Base-by-base conservation (phyloP, 1,139 yeast genomes). In the Meyerozyma guilliermondii region DNA sequence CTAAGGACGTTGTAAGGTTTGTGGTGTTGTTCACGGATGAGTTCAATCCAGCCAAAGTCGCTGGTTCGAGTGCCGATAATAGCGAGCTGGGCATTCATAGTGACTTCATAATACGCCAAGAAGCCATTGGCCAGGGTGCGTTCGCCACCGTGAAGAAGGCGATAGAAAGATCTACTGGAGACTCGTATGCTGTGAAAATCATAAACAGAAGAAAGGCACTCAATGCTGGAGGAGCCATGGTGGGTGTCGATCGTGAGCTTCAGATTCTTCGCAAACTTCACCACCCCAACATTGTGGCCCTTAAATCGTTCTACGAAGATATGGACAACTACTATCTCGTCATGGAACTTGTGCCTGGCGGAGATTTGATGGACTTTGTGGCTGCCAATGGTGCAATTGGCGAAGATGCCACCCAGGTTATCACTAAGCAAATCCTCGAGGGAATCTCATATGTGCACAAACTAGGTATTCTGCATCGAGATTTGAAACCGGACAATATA, bases 341-440 rank as follows among this genome's bases (percentile, higher is more conserved):
- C 4, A 91, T 92, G 97, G 98, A 92, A 58, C 84, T 83, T 53
- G 94, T 92, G 16, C 83, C 95, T 1, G 97, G 97, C 8, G 98
- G 98, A n/a, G 98, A 92, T 60, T 68, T 92, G 46, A 92, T 92
- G 98, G 98, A 82, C 64, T 89, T 87, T 65, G 95, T 91, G 2
- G 92, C 95, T 0, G 87, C 91, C 2, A 85, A 87, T 61, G 97
- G 97, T 1, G 80, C 94, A 4, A 86, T 91, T 31, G 89, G 94
- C 16, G 98, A 91, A 61, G 89, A 81, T 41, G 95, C 95, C 2
- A 85, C 92, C 5, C 81, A 85, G 50, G 96, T 87, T 44, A 87
- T 92, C 17, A 76, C 95, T 1, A 78, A 79, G 50, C 98, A 92
- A 61, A 82, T 92, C 3, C 65, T 92, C 35, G 80, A 81, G 46